These are phyloP conservation scores for Leishmania tropica DNA, from an alignment of 208 protist genomes.

Conservation along the genomic window DNA sequence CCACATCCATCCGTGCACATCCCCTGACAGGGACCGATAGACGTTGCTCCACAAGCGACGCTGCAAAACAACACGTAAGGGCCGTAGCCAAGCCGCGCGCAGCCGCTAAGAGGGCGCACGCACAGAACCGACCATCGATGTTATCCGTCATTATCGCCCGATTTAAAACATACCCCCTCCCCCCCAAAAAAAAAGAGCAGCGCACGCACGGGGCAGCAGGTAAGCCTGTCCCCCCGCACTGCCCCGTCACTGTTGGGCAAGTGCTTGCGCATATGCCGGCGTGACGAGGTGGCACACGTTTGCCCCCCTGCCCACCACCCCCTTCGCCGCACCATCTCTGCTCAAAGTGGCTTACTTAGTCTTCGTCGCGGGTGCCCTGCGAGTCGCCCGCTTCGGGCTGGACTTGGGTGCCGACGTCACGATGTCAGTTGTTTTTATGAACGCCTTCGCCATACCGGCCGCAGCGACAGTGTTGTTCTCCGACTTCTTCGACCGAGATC, in stretches of 20 bases:
- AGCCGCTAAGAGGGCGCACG: neutral
- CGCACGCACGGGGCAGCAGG: slow-evolving; percentile 1
- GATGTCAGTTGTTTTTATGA: neutral
- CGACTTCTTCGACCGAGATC: neutral
- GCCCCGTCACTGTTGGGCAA: neutral
- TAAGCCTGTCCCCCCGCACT: neutral
- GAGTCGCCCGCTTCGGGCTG: neutral
- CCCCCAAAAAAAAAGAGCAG: neutral
- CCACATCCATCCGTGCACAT: too few species aligned
- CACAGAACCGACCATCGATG: neutral
- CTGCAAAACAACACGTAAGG: too few species aligned
- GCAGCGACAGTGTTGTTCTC: neutral
- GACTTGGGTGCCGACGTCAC: neutral
- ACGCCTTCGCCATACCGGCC: slow-evolving; percentile 3
- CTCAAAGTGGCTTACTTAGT: neutral
- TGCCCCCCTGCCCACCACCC: neutral
- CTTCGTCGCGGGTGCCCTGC: neutral
- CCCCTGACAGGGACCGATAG: too few species aligned
- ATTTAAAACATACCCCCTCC: neutral
- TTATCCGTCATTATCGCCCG: slow-evolving; percentile 3
- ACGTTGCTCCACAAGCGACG: too few species aligned
- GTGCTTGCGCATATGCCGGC: neutral
- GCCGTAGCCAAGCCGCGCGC: neutral
- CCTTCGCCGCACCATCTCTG: neutral
- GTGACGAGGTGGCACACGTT: neutral